Conservation (phyloP, 371 early-diverging fungal species). For the Thermomucor indicae-seudaticae region DNA sequence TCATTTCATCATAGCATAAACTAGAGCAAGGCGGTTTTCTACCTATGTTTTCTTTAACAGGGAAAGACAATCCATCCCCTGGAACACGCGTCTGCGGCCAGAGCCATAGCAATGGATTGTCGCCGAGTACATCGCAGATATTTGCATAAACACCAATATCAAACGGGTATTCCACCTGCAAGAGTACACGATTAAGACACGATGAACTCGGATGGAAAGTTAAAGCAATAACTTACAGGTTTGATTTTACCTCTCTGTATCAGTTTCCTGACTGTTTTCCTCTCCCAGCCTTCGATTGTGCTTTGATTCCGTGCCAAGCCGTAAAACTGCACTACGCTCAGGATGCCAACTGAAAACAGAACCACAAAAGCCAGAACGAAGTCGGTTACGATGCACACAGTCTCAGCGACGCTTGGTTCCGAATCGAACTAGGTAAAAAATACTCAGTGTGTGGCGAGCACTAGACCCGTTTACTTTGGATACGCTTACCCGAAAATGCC, state of each 20-base stretch:
- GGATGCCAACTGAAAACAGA: conserved; percentile 73
- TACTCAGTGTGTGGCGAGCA: no score
- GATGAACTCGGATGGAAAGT: not conserved
- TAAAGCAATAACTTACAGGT: conserved; percentile 1
- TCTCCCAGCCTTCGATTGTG: conserved; percentile 90
- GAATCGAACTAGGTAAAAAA: conserved; percentile 13
- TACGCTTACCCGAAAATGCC: conserved; percentile 25
- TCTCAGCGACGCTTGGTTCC: conserved; percentile 55
- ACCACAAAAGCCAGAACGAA: conserved; percentile 62
- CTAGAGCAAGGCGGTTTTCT: not conserved
- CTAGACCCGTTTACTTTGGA: not conserved
- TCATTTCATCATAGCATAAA: no score
- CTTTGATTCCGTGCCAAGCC: conserved; percentile 87
- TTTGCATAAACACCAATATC: conserved; percentile 83
- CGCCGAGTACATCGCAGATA: conserved; percentile 75
- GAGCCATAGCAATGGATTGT: conserved; percentile 65
- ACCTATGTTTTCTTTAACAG: conserved; percentile 30
- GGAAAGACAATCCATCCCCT: conserved; percentile 73
- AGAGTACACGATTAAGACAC: not conserved
- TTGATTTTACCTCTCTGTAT: conserved; percentile 41
- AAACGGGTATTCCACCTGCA: conserved; percentile 81
- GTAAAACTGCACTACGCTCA: conserved; percentile 81
- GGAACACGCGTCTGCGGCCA: conserved; percentile 50
- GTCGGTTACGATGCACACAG: conserved; percentile 64
- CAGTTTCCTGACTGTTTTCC: conserved; percentile 77